phyloP scores from a whole-genome alignment of 2,329 filamentous ascomycete species.

The Chrysosporium queenslandicum region DNA sequence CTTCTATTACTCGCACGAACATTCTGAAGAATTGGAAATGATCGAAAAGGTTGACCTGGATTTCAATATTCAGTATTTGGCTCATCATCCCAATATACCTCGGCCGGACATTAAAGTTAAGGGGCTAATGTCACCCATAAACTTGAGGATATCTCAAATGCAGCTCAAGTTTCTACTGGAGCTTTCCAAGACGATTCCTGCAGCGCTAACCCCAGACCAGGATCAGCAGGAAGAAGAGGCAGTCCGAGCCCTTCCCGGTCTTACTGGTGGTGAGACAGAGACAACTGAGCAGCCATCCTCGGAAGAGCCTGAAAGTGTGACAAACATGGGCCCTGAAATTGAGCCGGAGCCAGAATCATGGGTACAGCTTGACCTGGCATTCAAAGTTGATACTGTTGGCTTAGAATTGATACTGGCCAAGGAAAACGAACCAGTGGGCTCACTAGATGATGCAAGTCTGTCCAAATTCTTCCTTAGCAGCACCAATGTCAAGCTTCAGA shows the following conservation, averaged over 20 bases:
- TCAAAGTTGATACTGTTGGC: slow-evolving; percentile 77
- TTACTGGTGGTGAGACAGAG: slow-evolving; percentile 19
- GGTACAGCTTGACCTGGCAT: slow-evolving; percentile 88
- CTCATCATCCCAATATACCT: slow-evolving; percentile 66
- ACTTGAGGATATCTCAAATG: slow-evolving; percentile 76
- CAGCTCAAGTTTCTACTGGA: slow-evolving; percentile 85
- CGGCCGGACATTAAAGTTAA: slow-evolving; percentile 86
- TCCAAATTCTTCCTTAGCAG: slow-evolving; percentile 92
- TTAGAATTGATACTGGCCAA: slow-evolving; percentile 74
- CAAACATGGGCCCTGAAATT: slow-evolving; percentile 54
- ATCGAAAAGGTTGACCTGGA: slow-evolving; percentile 94
- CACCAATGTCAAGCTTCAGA: slow-evolving; percentile 79
- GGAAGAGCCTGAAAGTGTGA: slow-evolving; percentile 5
- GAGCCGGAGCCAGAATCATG: slow-evolving; percentile 60
- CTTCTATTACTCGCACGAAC: slow-evolving; percentile 64
- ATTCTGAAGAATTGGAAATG: slow-evolving; percentile 80
- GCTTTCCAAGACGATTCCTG: slow-evolving; percentile 76
- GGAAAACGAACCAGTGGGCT: slow-evolving; percentile 65
- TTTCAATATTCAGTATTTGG: slow-evolving; percentile 83
- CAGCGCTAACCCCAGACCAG: slow-evolving; percentile 67
- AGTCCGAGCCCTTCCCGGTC: slow-evolving; percentile 58
- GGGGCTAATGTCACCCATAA: slow-evolving; percentile 86
- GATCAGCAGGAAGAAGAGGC: slow-evolving; percentile 64
- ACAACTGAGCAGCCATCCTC: slow-evolving; percentile 18
- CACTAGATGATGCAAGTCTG: slow-evolving; percentile 67